Base-by-base conservation (phyloP, 2,329 filamentous ascomycete species). In the Tolypocladium pustulatum region DNA sequence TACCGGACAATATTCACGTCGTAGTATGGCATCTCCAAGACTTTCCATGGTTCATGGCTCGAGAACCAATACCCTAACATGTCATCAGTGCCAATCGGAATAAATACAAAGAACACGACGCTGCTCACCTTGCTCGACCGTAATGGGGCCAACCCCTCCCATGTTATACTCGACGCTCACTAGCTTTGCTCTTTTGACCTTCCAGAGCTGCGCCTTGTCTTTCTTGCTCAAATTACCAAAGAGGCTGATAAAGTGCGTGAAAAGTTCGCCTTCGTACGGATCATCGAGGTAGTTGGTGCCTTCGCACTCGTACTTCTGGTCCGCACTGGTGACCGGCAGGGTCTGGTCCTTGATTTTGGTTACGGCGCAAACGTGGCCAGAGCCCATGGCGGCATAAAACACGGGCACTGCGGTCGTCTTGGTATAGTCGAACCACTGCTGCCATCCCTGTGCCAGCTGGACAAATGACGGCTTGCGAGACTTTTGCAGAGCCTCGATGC, bases 241-340 rank as follows among this genome's bases (percentile, higher is more conserved):
- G 59, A 76, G 72, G 49, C 76, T 68, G 12, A 77, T 62, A 58
- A 73, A 76, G 49, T 71, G 75, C 0, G 72, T 72, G 40, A 77
- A 70, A 0, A 76, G 67, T 60, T 77, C 75, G 51, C 75, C 75
- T 59, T 77, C 75, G 52, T 75, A 76, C 1, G 75, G 75, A 56
- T 76, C 75, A 51, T 77, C 70, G 2, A 77, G 66, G 22, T 66
- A 65, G 0, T 62, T 63, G 6, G 59, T 63, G 38, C 65, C 67
- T 60, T 76, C 73, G 58, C 75, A 76, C 38, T 64, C 61, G 61
- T 76, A 76, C 0, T 62, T 61, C 56, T 71, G 69, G 22, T 64
- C 56, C 1, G 66, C 51, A 27, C 71, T 58, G 0, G 63, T 53
- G 61, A 73, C 65, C 0, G 68, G 62, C 1, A 72, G 64, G 2